Conservation (phyloP, 805 yeast species). For the Peterozyma xylosa region DNA sequence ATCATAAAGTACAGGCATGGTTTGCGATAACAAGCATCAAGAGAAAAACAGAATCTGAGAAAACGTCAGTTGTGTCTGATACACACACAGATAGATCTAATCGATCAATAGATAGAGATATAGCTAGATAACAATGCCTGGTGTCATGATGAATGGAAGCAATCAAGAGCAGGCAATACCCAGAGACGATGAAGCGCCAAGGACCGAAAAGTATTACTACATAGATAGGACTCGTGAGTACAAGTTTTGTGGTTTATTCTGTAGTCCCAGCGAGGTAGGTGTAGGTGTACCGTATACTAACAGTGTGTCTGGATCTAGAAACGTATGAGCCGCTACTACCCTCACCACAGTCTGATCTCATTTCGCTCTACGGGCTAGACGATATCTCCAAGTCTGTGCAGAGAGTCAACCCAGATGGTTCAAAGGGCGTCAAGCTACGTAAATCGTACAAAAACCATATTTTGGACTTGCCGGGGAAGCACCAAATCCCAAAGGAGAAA, state of each 20-base stretch:
- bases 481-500: constrained; percentile 47
- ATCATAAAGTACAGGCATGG: no score
- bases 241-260: constrained; percentile 9
- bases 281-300: background rate
- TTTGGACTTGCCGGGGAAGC: constrained; percentile 76
- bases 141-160: background rate
- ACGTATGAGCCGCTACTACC: constrained; percentile 43
- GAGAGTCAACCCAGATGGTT: constrained; percentile 78
- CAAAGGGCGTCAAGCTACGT: constrained; percentile 86
- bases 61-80: no score
- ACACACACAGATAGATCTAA: no score
- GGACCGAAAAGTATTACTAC: constrained; percentile 17
- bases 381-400: constrained; percentile 75
- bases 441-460: constrained; percentile 94
- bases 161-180: background rate
- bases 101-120: no score
- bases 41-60: no score
- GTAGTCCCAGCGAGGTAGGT: background rate
- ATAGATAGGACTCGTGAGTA: constrained; percentile 19
- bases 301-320: constrained; percentile 11
- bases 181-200: background rate
- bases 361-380: constrained; percentile 59
- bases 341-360: constrained; percentile 66
- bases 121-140: background rate
- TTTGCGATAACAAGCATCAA: no score